A percentile compares a stretch with the other conserved stretches of the same genome.
These are phyloP conservation scores for Penstemon davidsonii DNA, from an alignment of 257 asterid species.

Conservation along the genomic window DNA sequence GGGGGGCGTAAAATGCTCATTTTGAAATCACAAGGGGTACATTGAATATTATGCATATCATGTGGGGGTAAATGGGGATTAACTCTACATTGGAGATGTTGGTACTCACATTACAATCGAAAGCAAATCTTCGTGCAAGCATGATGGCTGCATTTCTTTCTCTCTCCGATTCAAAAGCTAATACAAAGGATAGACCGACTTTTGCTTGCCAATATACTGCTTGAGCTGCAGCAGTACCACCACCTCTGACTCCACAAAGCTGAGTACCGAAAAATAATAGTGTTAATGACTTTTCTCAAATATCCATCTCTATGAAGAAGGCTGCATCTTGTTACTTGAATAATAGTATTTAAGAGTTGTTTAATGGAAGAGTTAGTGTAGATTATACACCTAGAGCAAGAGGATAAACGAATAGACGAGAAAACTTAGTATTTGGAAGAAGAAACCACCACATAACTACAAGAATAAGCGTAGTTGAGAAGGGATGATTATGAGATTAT, in stretches of 20 bases:
- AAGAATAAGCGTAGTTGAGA: background rate
- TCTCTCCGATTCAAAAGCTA: constrained; percentile 84
- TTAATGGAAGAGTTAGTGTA: background rate
- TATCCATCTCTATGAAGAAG: background rate
- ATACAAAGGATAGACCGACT: constrained; percentile 58
- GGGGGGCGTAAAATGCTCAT: no score
- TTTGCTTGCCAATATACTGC: constrained; percentile 84
- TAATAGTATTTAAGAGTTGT: background rate
- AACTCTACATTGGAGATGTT: constrained; percentile 2
- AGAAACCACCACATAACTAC: background rate
- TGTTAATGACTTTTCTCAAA: constrained; percentile 5
- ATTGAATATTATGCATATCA: no score
- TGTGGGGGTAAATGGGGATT: no score
- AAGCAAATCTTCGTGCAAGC: constrained; percentile 89
- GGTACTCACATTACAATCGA: constrained; percentile 80
- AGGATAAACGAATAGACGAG: background rate
- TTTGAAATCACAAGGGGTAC: no score
- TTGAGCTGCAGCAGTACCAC: constrained; percentile 95
- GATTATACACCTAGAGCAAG: background rate
- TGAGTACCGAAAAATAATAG: constrained; percentile 27
- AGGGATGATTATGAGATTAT: background rate
- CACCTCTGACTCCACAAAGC: constrained; percentile 97
- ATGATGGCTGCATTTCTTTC: constrained; percentile 93
- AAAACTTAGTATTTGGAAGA: background rate
- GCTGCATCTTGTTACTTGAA: background rate